Percentiles rank a stretch among this genome's conserved stretches.
Conservation (phyloP, 345 rosid genomes). For the Cardamine occulta region DNA sequence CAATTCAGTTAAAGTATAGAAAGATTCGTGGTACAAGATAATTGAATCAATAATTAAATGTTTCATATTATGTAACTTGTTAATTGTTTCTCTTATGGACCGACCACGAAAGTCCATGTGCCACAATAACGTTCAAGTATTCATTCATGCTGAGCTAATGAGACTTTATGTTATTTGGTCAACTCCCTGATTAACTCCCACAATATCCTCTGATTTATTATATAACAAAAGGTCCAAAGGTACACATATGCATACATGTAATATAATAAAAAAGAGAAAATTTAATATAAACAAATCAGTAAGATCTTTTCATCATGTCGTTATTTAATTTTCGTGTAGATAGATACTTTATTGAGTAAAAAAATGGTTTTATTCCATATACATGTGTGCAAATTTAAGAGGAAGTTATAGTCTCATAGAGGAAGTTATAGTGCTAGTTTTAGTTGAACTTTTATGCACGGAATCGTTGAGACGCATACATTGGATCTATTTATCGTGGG, state of each 20-base stretch:
- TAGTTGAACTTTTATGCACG: not conserved
- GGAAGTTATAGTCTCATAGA: not conserved
- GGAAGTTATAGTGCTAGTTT: not conserved
- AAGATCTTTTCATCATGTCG: not conserved
- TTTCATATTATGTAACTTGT: conserved; percentile 20
- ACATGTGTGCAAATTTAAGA: not conserved
- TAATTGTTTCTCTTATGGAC: conserved; percentile 9
- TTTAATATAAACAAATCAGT: not conserved
- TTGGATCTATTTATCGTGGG: conserved; percentile 1
- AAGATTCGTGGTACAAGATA: conserved; percentile 6
- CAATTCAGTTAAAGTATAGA: not conserved
- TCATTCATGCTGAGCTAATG: conserved; percentile 9
- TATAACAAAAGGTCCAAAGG: not conserved
- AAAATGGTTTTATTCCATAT: not conserved
- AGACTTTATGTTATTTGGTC: conserved; percentile 30
- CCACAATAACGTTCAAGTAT: conserved; percentile 26
- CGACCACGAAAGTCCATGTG: conserved; percentile 38
- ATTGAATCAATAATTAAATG: conserved; percentile 13
- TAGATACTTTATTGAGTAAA: not conserved
- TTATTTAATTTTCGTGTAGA: not conserved
- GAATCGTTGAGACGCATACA: not conserved
- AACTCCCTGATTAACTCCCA: conserved; percentile 7
- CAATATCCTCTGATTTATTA: not conserved
- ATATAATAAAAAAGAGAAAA: not conserved
- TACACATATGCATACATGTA: not conserved